These are phyloP conservation scores for Hypocrella siamensis DNA, from an alignment of 2,329 filamentous ascomycete species.

Conservation along the genomic window DNA sequence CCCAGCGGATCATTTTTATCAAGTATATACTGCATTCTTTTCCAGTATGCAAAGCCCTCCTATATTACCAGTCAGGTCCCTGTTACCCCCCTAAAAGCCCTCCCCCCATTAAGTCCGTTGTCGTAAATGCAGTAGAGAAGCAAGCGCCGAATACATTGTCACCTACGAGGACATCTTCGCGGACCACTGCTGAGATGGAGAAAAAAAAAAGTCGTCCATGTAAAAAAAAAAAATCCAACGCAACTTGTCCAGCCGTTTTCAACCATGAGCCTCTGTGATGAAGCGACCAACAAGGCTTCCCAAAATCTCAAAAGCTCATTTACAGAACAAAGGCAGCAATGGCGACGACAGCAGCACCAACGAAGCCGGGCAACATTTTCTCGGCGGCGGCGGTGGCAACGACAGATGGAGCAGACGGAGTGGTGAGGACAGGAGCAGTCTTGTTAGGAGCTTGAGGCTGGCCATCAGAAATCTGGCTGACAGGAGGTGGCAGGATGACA, in stretches of 20 bases:
- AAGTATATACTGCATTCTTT: too few species aligned
- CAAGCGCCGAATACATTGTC: too few species aligned
- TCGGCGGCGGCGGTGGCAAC: slow-evolving; percentile 3
- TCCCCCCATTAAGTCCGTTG: too few species aligned
- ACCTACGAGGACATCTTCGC: too few species aligned
- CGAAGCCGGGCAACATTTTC: slow-evolving; percentile 4
- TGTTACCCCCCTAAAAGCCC: too few species aligned
- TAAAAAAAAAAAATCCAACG: neutral
- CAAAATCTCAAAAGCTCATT: neutral
- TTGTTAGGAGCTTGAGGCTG: slow-evolving; percentile 34
- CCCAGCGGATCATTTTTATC: too few species aligned
- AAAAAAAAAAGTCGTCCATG: neutral
- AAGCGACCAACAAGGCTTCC: neutral
- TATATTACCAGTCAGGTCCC: too few species aligned
- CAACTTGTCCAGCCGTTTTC: neutral
- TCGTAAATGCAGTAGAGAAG: too few species aligned
- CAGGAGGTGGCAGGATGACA: slow-evolving; percentile 17
- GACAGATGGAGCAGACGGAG: slow-evolving; percentile 8
- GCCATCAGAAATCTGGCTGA: slow-evolving; percentile 30
- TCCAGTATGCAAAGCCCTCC: too few species aligned
- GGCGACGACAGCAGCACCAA: slow-evolving; percentile 4
- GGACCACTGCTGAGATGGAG: too few species aligned
- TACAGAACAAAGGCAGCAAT: slow-evolving; percentile 9
- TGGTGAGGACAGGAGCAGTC: slow-evolving; percentile 13
- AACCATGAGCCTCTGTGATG: too few species aligned